Percentiles rank a stretch among this genome's conserved stretches.
These are phyloP conservation scores for Fusarium humuli DNA, from an alignment of 2,329 filamentous ascomycete species.

Conservation along the genomic window DNA sequence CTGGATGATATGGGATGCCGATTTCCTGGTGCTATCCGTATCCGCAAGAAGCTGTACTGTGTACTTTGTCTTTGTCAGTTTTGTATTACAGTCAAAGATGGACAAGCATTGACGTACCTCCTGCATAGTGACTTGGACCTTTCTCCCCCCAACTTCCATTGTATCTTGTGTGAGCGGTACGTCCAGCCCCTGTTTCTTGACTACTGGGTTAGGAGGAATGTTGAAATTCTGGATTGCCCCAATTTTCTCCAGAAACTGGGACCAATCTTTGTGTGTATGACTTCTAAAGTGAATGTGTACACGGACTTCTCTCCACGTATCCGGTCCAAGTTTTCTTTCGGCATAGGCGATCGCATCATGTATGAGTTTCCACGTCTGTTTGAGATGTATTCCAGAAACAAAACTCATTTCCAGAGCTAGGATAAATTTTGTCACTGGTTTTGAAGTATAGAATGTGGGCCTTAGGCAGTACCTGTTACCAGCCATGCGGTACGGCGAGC, in stretches of 20 bases:
- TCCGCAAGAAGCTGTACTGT: not conserved
- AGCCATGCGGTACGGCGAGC: not conserved
- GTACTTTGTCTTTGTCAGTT: not conserved
- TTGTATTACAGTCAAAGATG: rapidly evolving
- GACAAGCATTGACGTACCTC: not conserved
- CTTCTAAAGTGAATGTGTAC: not conserved
- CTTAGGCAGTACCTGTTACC: not conserved
- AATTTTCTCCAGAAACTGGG: not conserved
- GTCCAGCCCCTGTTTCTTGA: rapidly evolving
- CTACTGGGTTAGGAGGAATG: not conserved
- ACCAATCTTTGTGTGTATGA: rapidly evolving
- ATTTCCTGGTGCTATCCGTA: rapidly evolving
- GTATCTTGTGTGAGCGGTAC: not conserved
- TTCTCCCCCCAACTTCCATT: not conserved
- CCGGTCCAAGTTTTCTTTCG: not conserved
- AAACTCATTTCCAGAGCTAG: not conserved
- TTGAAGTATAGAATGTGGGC: not conserved
- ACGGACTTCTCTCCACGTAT: not conserved
- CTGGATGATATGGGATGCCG: too few species aligned
- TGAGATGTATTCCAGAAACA: rapidly evolving
- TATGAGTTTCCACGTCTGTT: not conserved
- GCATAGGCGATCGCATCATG: not conserved
- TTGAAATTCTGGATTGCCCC: not conserved
- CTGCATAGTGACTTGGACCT: not conserved
- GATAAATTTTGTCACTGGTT: not conserved